These are phyloP conservation scores for Capsicum rhomboideum DNA, from an alignment of 257 asterid genomes.

Conservation along the genomic window DNA sequence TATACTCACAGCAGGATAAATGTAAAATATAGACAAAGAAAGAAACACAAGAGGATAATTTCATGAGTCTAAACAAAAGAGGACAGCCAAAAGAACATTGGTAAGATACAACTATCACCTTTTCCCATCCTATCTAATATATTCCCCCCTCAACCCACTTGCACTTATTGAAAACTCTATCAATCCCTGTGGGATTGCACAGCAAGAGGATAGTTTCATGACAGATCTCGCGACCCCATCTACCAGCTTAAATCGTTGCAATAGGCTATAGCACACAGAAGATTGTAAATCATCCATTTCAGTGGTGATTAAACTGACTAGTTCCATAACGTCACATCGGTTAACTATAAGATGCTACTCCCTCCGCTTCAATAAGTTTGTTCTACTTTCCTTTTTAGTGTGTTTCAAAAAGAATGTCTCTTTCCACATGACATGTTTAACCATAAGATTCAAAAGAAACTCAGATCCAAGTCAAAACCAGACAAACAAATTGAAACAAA, in stretches of 20 bases:
- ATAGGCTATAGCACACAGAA: conserved; percentile 8
- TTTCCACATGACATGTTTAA: no score
- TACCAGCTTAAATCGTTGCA: conserved; percentile 4
- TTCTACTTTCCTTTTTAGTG: no score
- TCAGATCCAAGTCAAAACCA: no score
- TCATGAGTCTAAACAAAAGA: no score
- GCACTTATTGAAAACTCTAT: conserved; percentile 8
- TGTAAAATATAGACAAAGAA: background rate
- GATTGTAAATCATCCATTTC: conserved; percentile 21
- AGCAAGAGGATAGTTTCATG: background rate
- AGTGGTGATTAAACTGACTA: conserved; percentile 15
- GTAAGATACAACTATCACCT: conserved; percentile 3
- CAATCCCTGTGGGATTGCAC: background rate
- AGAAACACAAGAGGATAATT: conserved; percentile 1
- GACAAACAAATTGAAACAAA: no score
- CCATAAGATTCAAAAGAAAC: no score
- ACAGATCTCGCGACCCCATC: conserved; percentile 12
- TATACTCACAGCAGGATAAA: background rate
- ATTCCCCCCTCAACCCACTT: conserved; percentile 18
- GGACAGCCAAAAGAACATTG: background rate
- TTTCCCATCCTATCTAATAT: conserved; percentile 8
- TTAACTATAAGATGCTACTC: background rate
- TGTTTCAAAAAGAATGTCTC: no score
- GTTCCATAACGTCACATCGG: conserved; percentile 11
- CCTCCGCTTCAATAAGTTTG: no score